Percentiles rank a stretch among this genome's conserved stretches.
Evolutionary conservation across 2,329 filamentous ascomycete species (phyloP).

Genomic region (Periconia sp.): DNA sequence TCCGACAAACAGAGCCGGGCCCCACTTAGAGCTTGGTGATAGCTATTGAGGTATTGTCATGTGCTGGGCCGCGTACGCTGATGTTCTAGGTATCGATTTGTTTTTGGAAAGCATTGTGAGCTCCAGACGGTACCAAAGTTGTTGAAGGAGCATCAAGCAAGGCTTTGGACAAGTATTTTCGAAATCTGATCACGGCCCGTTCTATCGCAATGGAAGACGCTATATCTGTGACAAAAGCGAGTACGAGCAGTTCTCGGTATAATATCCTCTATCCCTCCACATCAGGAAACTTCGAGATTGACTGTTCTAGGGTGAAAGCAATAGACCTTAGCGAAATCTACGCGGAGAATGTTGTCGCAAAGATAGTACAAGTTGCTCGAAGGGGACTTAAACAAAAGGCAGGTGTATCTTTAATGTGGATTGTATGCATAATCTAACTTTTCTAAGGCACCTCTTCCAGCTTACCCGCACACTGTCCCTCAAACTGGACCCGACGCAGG

Average conservation of each 20-base stretch:
- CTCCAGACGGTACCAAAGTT: too few species aligned
- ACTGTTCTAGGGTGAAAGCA: conserved; percentile 26
- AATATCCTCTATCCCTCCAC: too few species aligned
- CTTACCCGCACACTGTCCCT: conserved; percentile 43
- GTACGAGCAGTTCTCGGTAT: too few species aligned
- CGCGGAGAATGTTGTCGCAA: conserved; percentile 37
- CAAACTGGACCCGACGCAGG: conserved; percentile 31
- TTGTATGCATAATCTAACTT: background rate
- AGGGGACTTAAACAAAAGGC: conserved; percentile 32
- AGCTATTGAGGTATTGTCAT: too few species aligned
- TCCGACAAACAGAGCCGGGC: conserved; percentile 24
- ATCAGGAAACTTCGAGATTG: background rate
- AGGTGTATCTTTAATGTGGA: background rate
- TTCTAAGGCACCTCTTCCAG: conserved; percentile 29
- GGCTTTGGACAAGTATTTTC: too few species aligned
- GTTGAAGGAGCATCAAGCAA: too few species aligned
- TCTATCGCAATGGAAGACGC: too few species aligned
- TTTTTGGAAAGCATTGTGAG: too few species aligned
- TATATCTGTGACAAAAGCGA: too few species aligned
- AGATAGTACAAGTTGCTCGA: conserved; percentile 41
- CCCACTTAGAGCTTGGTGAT: conserved; percentile 12
- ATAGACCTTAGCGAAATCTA: conserved; percentile 34
- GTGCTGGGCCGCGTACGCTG: too few species aligned
- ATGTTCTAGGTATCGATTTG: too few species aligned
- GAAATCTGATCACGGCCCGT: too few species aligned